Evolutionary conservation across 495 filamentous ascomycete species (phyloP), one percentile per base, ranked within the genome.

Genomic region (Trichoderma reesei): DNA sequence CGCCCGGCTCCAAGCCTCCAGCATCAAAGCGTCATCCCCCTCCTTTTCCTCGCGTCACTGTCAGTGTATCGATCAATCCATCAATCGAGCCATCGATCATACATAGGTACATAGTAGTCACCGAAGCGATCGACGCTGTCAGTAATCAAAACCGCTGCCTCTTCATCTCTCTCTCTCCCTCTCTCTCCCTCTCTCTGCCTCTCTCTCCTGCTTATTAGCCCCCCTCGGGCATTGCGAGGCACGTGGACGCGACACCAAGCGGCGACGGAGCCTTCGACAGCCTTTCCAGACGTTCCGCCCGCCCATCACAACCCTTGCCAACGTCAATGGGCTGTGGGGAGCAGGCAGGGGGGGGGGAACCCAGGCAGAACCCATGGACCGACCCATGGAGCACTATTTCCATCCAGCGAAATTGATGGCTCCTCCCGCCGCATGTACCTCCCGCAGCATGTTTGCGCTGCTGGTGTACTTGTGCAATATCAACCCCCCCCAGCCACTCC

Each of bases 261-360:
- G 51, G 51, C 51, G 51, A 56, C 8, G 20, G 18, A 20, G 51
- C 20, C 51, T 56, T 56, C 51, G 51, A 56, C 51, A 33, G 51
- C 51, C 20, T 56, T 56, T 56, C 51, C 51, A 56, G 51, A 56
- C 51, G 51, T 56, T 56, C 51, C 51, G 51, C 37, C 37, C 5
- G 37, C 5, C 37, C 37, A 39, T 5, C 51, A 34, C n/a, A 56
- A 56, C 26, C 51, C 51, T 56, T 33, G 20, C 4, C 31, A 9
- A 2, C 34, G 20, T 39, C 10, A 10, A 39, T 39, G 10, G 37
- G n/a, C 18, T 56, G 51, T 56, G 51, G 51, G 51, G 51, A 56
- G 51, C 51, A 10, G 8, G 51, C 48, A 26, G 31, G 20, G 51
- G 44, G n/a, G 41, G 41, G 41, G 41, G 41, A 16, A 44, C n/a